Base-by-base conservation (phyloP, 140 eudicot genomes). In the Ambrosia hybrid region DNA sequence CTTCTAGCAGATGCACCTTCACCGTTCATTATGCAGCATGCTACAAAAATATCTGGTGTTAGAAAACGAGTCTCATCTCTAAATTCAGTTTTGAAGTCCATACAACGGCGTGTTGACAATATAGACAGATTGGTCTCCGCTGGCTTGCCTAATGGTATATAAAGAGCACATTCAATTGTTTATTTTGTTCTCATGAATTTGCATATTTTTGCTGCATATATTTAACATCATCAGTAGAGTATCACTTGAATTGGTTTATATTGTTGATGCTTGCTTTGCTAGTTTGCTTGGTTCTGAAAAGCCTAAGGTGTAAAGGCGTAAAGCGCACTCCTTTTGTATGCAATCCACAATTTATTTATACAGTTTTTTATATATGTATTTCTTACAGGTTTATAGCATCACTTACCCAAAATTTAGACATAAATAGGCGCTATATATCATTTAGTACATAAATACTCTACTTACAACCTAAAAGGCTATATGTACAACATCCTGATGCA, bases 1-100 rank as follows among this genome's bases (percentile, higher is more conserved):
- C 82, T 94, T 71, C 85, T 93, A 45, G 98, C 92, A 72, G 98
- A 93, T 84, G 97, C 97, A 39, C 98, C 98, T n/a, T 73, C 89
- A 68, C 97, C 98, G 45, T 92, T 93, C 68, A 84, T 93, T 21
- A 87, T 90, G 93, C 98, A 93, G 75, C 96, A 93, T 65, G 97
- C 96, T 59, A 87, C 87, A 64, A 92, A 88, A 72, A 81, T 92
- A 62, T 85, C 97, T 60, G 86, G 86, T 65, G 91, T 93, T 71
- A 90, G 96, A 76, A 87, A 82, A 78, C 84, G 96, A 78, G 96
- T 88, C 8, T 83, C 79, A 9, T 81, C 96, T 8, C 64, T 90
- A 56, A 94, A 94, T 76, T 57, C 82, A 36, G 83, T 94, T 52
- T 76, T 94, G 73, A 90, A 82, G 83, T 86, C 94, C 65, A 82